Percentiles rank a stretch among this genome's conserved stretches.
phyloP scores from a whole-genome alignment of 306 rosid species.

The Vigna angularis region DNA sequence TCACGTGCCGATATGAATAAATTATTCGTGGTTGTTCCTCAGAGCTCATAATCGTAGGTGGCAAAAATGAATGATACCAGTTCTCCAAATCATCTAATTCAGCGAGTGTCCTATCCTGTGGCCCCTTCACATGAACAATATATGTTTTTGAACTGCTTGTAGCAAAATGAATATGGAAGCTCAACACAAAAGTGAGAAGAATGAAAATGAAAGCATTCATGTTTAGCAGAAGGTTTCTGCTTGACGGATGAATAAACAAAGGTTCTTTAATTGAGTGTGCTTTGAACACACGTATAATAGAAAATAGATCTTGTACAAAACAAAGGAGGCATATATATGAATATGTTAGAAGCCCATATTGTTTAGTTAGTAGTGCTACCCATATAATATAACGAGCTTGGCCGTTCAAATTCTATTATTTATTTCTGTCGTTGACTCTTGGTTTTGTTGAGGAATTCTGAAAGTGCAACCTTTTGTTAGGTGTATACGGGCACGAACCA shows the following conservation, averaged over 20 bases:
- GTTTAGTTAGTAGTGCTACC: background rate
- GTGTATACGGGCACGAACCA: too few species aligned
- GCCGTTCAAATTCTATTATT: too few species aligned
- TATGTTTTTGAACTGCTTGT: slow-evolving; percentile 52
- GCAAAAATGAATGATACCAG: slow-evolving; percentile 73
- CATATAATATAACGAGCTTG: slow-evolving; percentile 2
- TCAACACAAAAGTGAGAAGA: slow-evolving; percentile 47
- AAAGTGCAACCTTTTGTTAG: background rate
- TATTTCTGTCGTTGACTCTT: too few species aligned
- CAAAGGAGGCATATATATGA: slow-evolving; percentile 27
- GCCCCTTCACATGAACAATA: slow-evolving; percentile 59
- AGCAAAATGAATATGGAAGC: slow-evolving; percentile 46
- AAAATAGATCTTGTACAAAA: background rate
- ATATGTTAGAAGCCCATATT: background rate
- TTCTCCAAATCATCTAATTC: slow-evolving; percentile 47
- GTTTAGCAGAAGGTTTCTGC: slow-evolving; percentile 41
- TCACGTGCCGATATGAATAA: slow-evolving; percentile 57
- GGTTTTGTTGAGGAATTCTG: too few species aligned
- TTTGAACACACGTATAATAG: background rate
- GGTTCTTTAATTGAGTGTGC: slow-evolving; percentile 11
- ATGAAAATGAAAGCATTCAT: slow-evolving; percentile 53
- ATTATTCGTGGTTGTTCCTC: slow-evolving; percentile 33
- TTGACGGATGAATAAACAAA: slow-evolving; percentile 17
- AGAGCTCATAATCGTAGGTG: slow-evolving; percentile 40
- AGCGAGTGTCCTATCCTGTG: slow-evolving; percentile 43